A percentile compares a stretch with the other conserved stretches of the same genome.
Evolutionary conservation across 306 rosid species (phyloP).

Genomic region (Neltuma alba): DNA sequence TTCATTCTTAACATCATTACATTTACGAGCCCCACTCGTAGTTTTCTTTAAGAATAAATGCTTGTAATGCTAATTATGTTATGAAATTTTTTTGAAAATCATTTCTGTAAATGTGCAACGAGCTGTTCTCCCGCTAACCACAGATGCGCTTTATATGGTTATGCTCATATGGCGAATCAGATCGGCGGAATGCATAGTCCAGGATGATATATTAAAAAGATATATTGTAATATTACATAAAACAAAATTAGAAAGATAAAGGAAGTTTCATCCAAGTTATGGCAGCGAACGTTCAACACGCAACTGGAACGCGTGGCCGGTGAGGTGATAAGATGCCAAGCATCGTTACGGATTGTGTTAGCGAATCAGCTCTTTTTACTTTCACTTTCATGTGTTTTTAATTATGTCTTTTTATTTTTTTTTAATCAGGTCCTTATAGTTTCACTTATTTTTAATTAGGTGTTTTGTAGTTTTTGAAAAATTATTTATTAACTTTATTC

Average conservation of each 20-base stretch:
- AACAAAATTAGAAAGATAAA: neutral
- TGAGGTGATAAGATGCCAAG: no score
- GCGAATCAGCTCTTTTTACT: no score
- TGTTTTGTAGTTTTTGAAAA: no score
- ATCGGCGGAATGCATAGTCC: neutral
- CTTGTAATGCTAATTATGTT: neutral
- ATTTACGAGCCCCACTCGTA: neutral
- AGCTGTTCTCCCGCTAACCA: neutral
- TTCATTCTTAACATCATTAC: neutral
- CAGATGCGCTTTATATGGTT: neutral
- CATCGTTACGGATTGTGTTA: no score
- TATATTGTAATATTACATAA: neutral
- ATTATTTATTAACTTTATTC: no score
- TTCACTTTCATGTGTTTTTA: no score
- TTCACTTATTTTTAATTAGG: no score
- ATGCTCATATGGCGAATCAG: neutral
- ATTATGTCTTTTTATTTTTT: no score
- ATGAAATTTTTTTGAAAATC: constrained; percentile 5
- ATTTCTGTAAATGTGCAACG: neutral
- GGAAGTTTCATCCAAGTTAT: neutral
- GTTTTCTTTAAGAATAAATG: constrained; percentile 12
- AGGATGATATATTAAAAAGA: neutral
- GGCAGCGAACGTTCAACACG: neutral
- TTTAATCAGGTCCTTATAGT: no score
- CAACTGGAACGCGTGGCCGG: no score